Base-by-base conservation (phyloP, 2,329 filamentous ascomycete species). In the Periglandula ipomoeae region DNA sequence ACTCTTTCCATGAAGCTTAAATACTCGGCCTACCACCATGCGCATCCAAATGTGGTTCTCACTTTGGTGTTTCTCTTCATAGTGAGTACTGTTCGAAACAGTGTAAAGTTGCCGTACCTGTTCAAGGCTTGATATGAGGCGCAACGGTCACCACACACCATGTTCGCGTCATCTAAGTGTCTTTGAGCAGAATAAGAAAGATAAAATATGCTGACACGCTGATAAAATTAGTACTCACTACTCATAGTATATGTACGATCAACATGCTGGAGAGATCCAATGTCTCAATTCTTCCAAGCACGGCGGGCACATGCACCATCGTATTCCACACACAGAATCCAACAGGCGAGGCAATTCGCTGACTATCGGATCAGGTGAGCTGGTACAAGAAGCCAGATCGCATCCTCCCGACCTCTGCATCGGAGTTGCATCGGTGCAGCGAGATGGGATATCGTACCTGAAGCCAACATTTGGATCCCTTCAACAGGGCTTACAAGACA, bases 41-140 rank as follows among this genome's bases (percentile, higher is more conserved):
- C 19, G 20, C 30, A 32, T 19, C 27, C 37, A 3, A n/a, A 26
- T 23, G 45, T 24, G 37, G 53, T 52, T 32, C 49, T 64, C 17
- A 51, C 62, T 19, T 52, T 52, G 3, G 53, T 53, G 3, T 61
- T 65, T 23, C 10, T 55, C 27, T 34, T 46, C 44, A 20, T 30
- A 41, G 37, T 32, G 48, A 19, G 52, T 57, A 11, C 15, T 37
- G 4, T 19, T 15, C 15, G 5, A 4, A 15, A 32, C n/a, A n/a
- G n/a, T n/a, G n/a, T n/a, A n/a, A n/a, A n/a, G n/a, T n/a, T n/a
- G n/a, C n/a, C n/a, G n/a, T n/a, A n/a, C n/a, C n/a, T n/a, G n/a
- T n/a, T n/a, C n/a, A n/a, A n/a, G n/a, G n/a, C n/a, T n/a, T n/a
- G n/a, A n/a, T n/a, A n/a, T n/a, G n/a, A n/a, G n/a, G n/a, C n/a